A percentile compares a stretch with the other conserved stretches of the same genome.
phyloP scores from a whole-genome alignment of 306 rosid genomes.

The Rosa rugosa region DNA sequence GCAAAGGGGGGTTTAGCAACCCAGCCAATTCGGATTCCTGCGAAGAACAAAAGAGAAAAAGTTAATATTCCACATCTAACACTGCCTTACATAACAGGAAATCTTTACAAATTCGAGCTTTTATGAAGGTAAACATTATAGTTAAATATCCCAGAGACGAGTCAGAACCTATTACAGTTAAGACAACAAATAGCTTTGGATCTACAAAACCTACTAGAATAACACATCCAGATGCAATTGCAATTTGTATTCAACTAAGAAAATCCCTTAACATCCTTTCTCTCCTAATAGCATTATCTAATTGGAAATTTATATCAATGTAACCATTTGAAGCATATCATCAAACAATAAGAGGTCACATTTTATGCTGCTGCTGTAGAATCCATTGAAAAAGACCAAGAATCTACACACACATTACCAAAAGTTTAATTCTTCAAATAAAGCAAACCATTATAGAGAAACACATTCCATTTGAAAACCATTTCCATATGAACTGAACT shows the following conservation, averaged over 20 bases:
- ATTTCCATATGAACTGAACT: not conserved
- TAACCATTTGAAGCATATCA: slow-evolving; percentile 1
- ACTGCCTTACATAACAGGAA: slow-evolving; percentile 12
- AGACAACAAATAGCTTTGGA: slow-evolving; percentile 11
- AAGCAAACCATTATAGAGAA: not conserved
- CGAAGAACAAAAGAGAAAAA: slow-evolving; percentile 6
- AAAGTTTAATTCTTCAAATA: not conserved
- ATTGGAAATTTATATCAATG: slow-evolving; percentile 12
- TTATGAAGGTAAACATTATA: slow-evolving; percentile 7
- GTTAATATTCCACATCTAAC: slow-evolving; percentile 20
- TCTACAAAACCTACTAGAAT: slow-evolving; percentile 10
- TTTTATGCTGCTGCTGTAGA: not conserved
- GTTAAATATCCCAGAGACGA: not conserved
- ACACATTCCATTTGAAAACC: not conserved
- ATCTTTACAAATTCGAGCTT: slow-evolving; percentile 3
- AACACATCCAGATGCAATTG: not conserved
- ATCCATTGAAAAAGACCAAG: not conserved
- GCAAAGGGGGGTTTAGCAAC: slow-evolving; percentile 19
- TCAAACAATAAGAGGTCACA: not conserved
- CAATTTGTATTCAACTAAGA: not conserved
- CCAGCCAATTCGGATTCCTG: slow-evolving; percentile 42
- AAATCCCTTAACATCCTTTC: not conserved
- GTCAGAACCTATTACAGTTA: slow-evolving; percentile 3
- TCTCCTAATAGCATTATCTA: not conserved
- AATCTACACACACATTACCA: slow-evolving; percentile 11